These are phyloP conservation scores for Somion occarium DNA, from an alignment of 1,284 basidiomycete species.

Conservation along the genomic window DNA sequence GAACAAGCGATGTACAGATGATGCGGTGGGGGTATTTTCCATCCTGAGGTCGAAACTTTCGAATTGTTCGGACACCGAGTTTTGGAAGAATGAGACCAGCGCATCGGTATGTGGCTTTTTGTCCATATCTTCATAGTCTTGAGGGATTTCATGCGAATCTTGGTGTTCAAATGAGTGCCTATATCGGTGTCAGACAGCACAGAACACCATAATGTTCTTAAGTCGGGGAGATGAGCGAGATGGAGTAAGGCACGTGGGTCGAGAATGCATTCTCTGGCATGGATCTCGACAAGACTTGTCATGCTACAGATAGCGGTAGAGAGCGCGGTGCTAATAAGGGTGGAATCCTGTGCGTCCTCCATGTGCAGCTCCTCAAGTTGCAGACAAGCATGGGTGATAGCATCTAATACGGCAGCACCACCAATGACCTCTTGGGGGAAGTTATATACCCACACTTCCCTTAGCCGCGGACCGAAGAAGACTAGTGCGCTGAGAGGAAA, in stretches of 20 bases:
- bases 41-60: too few relatives aligned
- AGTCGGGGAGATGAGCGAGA: neutral
- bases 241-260: neutral
- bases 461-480: neutral
- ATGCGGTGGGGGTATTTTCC: too few relatives aligned
- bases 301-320: neutral
- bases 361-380: neutral
- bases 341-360: neutral
- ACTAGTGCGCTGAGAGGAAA: neutral
- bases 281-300: neutral
- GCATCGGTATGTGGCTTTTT: too few relatives aligned
- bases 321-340: neutral
- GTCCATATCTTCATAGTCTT: too few relatives aligned
- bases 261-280: neutral
- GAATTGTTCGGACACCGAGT: too few relatives aligned
- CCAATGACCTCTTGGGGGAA: neutral
- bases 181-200: neutral
- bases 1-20: too few relatives aligned
- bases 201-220: neutral
- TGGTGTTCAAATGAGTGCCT: neutral
- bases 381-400: neutral
- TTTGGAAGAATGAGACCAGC: too few relatives aligned
- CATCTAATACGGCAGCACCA: too few relatives aligned
- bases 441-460: neutral
- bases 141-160: neutral